Evolutionary conservation across 257 asterid species (phyloP).

Genomic region (Scutellaria galericulata): DNA sequence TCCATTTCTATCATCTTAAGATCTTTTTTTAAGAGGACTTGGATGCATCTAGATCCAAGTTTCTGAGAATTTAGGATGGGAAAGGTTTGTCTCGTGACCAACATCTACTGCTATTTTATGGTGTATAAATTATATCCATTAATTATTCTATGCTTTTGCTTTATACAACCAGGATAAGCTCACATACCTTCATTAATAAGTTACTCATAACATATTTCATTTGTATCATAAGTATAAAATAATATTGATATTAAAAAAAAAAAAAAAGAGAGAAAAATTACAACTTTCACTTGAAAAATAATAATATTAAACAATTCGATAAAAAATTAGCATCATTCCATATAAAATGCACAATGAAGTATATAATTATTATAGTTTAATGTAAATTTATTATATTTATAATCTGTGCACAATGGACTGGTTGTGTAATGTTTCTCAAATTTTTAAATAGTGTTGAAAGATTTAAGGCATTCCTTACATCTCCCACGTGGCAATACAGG

Average conservation of each 20-base stretch:
- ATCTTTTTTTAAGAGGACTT: background rate
- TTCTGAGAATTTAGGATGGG: background rate
- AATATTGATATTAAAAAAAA: no score
- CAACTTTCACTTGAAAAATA: no score
- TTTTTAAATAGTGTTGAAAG: background rate
- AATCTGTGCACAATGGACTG: background rate
- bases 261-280: no score
- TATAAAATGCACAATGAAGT: no score
- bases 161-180: constrained; percentile 4
- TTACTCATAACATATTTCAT: no score
- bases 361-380: no score
- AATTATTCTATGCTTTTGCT: background rate
- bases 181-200: background rate
- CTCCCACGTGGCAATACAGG: constrained; percentile 46
- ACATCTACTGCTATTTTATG: constrained; percentile 11
- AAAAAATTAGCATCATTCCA: no score
- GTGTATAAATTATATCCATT: background rate
- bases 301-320: no score
- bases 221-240: no score
- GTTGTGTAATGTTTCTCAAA: constrained; percentile 2
- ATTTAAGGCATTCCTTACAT: constrained; percentile 17
- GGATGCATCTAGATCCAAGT: background rate
- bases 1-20: background rate
- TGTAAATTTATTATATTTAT: no score
- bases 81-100: background rate